Base-by-base conservation (phyloP, 345 rosid species). In the Citrus australasica region DNA sequence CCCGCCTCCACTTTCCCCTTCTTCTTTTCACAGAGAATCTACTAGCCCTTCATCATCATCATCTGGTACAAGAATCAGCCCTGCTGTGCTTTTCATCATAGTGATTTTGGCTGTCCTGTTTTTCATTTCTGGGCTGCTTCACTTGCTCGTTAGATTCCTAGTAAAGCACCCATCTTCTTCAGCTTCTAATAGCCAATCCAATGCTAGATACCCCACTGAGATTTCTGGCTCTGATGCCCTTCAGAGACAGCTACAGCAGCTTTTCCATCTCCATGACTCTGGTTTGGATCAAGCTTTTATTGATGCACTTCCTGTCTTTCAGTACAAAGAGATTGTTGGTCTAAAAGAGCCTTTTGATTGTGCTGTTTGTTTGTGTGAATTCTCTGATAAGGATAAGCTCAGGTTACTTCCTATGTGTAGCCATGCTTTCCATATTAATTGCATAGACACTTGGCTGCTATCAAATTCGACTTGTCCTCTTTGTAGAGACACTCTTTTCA, bases 261-360 rank as follows among this genome's bases (percentile, higher is more conserved):
- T 93, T 46, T 93, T 93, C 79, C 93, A 93, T 81, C 90, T 93
- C 65, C 94, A 93, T 77, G 98, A 93, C 78, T 93, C 98, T 64
- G 98, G 98, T 71, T 85, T 93, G 70, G 98, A 92, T 83, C 98
- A 93, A 84, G 93, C 98, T 72, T 91, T 93, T 73, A 93, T 93
- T 6, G 98, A 93, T 64, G 95, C 96, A 30, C 89, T 93, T 61
- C 98, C 98, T 76, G 98, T 93, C 74, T 93, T 93, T 74, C 91
- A 87, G 72, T 93, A 87, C 81, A 90, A 85, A 75, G 94, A 93
- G 79, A 86, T 93, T 25, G 88, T 91, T 64, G 94, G 94, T 83
- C 71, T 83, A 21, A 88, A 91, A 32, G 94, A 93, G 82, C 98
- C 91, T 2, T 93, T 90, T 59, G 98, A 93, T 82, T 93, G 98